Conservation (phyloP, 2,329 filamentous ascomycete genomes). For the Chaetomiaceae sp. region DNA sequence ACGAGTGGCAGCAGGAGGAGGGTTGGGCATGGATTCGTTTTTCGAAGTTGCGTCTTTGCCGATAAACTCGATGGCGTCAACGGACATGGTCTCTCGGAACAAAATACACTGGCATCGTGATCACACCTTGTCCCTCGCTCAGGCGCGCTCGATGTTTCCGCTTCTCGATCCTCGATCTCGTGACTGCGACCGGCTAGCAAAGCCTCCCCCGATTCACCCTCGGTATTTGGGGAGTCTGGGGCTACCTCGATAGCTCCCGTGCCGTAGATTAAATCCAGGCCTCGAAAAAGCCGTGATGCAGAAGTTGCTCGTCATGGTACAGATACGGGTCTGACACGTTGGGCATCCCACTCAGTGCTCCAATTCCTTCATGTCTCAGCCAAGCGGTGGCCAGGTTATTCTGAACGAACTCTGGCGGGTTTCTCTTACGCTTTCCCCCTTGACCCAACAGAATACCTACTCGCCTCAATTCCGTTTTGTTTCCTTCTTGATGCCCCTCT, state of each 20-base stretch:
- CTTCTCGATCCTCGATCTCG: neutral
- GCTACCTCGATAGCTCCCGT: conserved; percentile 52
- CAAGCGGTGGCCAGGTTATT: neutral
- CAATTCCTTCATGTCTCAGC: neutral
- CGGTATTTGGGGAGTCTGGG: conserved; percentile 50
- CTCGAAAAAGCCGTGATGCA: conserved; percentile 58
- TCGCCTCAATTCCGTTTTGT: too few species aligned
- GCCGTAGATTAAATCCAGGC: conserved; percentile 55
- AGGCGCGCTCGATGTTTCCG: neutral
- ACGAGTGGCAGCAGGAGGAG: conserved; percentile 22
- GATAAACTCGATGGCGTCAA: conserved; percentile 27
- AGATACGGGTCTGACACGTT: conserved; percentile 62
- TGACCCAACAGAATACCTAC: too few species aligned
- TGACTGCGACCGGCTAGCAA: conserved; percentile 45
- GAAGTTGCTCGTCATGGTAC: conserved; percentile 54
- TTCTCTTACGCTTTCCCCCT: too few species aligned
- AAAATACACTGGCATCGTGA: conserved; percentile 28
- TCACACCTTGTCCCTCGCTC: conserved; percentile 6
- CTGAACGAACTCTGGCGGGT: too few species aligned
- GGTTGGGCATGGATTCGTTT: conserved; percentile 24
- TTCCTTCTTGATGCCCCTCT: too few species aligned
- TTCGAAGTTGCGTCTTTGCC: conserved; percentile 20
- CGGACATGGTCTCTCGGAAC: conserved; percentile 28
- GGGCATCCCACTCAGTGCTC: neutral
- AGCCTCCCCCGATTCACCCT: conserved; percentile 48